Base-by-base conservation (phyloP, 768 basidiomycete species). In the Gymnopilus junonius region DNA sequence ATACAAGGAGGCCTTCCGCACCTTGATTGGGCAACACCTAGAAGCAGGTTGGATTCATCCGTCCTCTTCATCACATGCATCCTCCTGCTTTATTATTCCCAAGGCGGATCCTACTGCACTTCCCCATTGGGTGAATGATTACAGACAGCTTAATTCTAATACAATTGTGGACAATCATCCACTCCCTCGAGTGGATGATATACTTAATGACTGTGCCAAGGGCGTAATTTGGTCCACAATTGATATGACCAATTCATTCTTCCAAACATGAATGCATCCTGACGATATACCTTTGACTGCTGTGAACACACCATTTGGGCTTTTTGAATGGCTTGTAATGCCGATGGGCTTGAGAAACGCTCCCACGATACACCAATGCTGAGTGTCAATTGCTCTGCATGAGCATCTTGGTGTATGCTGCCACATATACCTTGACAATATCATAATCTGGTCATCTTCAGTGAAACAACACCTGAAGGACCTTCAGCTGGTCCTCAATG, bases 241-340 rank as follows among this genome's bases (percentile, higher is more conserved):
- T 10, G 64, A 72, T 29, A 67, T 72, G 62, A 70, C 64, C 0
- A 65, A 72, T 37, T 34, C 61, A 0, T 72, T 69, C 29, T 72
- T 70, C 21, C 69, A 72, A n/a, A 72, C 66, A 1, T 11, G 54
- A 2, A 58, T 72, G 57, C 56, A 69, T 31, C 66, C 69, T 0
- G 58, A 70, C 10, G 61, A 71, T 25, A 62, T 69, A 0, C 61
- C 66, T 2, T 66, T 67, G 25, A 80, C 79, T 0, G 80, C 78
- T 0, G 76, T 82, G 3, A 62, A 63, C 0, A 83, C 78, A 0
- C 79, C 76, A 0, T 75, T 75, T 23, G 77, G 82, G 0, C 59
- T 73, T 0, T 82, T 74, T 53, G 78, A 84, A 55, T 83, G 76
- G 74, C 32, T 65, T 0, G 80, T 81, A 1, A 82, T 82, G 80